phyloP scores from a whole-genome alignment of 495 filamentous ascomycete species.

The Parathielavia appendiculata region DNA sequence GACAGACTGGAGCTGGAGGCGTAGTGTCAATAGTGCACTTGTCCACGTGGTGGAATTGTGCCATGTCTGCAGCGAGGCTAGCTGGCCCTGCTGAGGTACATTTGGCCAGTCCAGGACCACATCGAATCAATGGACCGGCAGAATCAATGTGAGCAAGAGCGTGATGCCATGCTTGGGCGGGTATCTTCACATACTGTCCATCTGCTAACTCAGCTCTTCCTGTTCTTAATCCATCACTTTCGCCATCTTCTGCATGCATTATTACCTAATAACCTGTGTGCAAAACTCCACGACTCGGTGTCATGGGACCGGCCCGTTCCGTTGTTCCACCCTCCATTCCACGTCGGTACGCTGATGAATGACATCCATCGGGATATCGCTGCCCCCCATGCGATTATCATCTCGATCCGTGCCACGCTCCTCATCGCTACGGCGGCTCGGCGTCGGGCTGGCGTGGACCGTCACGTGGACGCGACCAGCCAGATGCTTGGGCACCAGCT shows the following conservation, averaged over 20 bases:
- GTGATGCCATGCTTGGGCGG: too few relatives aligned
- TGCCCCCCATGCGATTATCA: not conserved
- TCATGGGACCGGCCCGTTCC: not conserved
- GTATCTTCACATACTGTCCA: too few relatives aligned
- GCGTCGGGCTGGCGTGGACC: not conserved
- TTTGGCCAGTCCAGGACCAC: too few relatives aligned
- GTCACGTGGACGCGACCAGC: not conserved
- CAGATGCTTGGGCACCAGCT: constrained; percentile 8
- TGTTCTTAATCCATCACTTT: too few relatives aligned
- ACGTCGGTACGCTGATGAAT: constrained; percentile 11
- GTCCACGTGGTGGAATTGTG: not conserved
- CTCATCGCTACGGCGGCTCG: constrained; percentile 1
- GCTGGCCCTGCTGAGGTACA: too few relatives aligned
- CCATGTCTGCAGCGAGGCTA: too few relatives aligned
- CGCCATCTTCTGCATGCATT: too few relatives aligned
- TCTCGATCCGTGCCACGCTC: not conserved
- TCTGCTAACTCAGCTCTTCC: too few relatives aligned
- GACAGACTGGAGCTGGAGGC: constrained; percentile 4
- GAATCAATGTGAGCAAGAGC: too few relatives aligned
- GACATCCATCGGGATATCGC: constrained; percentile 5
- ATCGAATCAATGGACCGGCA: too few relatives aligned
- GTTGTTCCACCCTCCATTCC: constrained; percentile 4
- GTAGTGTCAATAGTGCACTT: not conserved
- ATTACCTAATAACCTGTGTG: too few relatives aligned
- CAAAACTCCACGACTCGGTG: too few relatives aligned